Base-by-base conservation (phyloP, 2,329 filamentous ascomycete species). In the Cladosporium sp. region DNA sequence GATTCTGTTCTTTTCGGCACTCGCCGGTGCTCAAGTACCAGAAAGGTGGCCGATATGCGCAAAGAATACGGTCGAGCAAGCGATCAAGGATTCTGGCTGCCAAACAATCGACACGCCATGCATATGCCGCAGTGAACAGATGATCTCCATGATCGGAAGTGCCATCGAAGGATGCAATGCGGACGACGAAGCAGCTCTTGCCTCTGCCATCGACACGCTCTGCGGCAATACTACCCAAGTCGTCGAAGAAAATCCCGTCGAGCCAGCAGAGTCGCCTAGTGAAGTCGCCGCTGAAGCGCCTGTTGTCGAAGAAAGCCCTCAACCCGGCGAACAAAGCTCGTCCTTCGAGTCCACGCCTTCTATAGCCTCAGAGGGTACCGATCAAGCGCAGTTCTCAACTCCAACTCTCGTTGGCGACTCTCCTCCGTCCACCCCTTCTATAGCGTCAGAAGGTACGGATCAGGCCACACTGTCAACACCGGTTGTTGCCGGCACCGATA, bases 71-170 rank as follows among this genome's bases (percentile, higher is more conserved):
- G 40, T 58, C 39, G 24, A 52, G 38, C 37, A 48, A 29, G 53
- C 50, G 11, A 47, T 58, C 36, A 36, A 39, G 39, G 43, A 37
- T 13, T 58, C 56, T 15, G 54, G 56, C 36, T 58, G 56, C 53
- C 18, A 40, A 20, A 13, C 42, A 17, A 50, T 36, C 42, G 52
- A 58, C 43, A 42, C 36, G 7, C 27, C 43, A 8, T 58, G 56
- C 56, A 49, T 58, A 18, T 58, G 56, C 53, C 45, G 43, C 40
- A 55, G 47, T 43, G 47, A 50, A 12, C 24, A 37, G 13, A 36
- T 58, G 17, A 32, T 53, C 22, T 39, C 41, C 2, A 41, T 49
- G 22, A n/a, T 58, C 9, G 27, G 41, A 11, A 36, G 43, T 19
- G 55, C 56, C 30, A 29, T 52, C 22, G 20, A 53, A 11, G 43